Base-by-base conservation (phyloP, 2,329 filamentous ascomycete species). In the Monosporascus sp. region DNA sequence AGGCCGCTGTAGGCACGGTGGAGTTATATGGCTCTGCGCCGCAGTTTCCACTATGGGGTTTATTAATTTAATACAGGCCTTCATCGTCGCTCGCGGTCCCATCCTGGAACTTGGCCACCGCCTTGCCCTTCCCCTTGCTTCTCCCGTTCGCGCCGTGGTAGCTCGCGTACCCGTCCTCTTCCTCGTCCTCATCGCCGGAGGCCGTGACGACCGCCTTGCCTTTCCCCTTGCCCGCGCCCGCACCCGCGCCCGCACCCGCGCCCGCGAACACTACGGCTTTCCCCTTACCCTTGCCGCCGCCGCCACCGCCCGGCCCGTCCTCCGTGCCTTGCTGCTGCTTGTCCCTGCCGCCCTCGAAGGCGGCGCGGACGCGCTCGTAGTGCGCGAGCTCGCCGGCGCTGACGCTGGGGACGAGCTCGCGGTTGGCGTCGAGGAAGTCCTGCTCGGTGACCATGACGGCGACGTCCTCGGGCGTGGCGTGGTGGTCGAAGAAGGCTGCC, bases 401-500 rank as follows among this genome's bases (percentile, higher is more conserved):
- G 49, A 99, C 94, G 72, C 87, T 92, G 17, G 92, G 92, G n/a
- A 97, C 86, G 41, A 99, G 79, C 72, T 97, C 94, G 44, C 76
- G 75, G 64, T 93, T 85, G 1, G 94, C 94, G 25, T 82, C 82
- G 22, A 87, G 68, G 66, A 99, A 99, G 70, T 99, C 94, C 48
- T 88, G 81, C 69, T 97, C 93, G 1, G 84, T 88, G 27, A 99
- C 94, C 73, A 89, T 85, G 58, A 99, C 93, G 25, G 86, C 82
- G 1, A 93, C 83, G 65, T 99, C 94, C 47, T 89, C 88, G 11
- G 85, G 79, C 0, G 83, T 89, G 15, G 93, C 91, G 60, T 89
- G 78, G 71, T 97, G 93, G 67, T 99, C 94, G 68, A 99, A 99
- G 74, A 92, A 99, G 72, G 94, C 92, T 0, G 92, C 93, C 2